Evolutionary conservation across 441 rosid species (phyloP).

Genomic region (Erodium moschatum): DNA sequence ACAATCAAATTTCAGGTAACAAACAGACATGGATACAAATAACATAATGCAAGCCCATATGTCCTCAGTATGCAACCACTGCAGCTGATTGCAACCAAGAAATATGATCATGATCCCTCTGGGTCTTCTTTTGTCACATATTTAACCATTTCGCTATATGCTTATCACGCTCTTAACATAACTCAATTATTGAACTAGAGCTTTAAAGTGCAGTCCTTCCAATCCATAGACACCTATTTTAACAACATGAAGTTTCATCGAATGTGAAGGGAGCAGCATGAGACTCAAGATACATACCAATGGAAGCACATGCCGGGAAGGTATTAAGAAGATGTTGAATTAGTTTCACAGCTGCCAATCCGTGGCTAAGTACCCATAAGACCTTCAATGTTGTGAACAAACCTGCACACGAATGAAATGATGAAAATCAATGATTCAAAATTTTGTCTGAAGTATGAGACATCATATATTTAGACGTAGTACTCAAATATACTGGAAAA

Average conservation of each 20-base stretch:
- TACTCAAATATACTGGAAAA: neutral
- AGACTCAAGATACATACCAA: constrained; percentile 38
- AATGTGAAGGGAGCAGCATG: neutral
- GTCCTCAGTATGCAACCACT: neutral
- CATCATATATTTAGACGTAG: neutral
- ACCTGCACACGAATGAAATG: constrained; percentile 37
- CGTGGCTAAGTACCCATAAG: constrained; percentile 70
- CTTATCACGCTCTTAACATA: neutral
- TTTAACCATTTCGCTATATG: neutral
- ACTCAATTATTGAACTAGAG: neutral
- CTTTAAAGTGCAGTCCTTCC: no score
- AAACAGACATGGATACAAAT: neutral
- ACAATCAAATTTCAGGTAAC: neutral
- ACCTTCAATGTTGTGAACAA: constrained; percentile 41
- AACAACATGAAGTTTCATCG: neutral
- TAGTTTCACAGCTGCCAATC: constrained; percentile 55
- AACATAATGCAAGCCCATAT: neutral
- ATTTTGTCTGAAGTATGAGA: constrained; percentile 2
- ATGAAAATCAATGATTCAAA: constrained; percentile 13
- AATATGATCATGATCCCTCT: neutral
- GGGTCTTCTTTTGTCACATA: neutral
- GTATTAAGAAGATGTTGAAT: constrained; percentile 60
- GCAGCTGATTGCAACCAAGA: neutral
- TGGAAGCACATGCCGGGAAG: constrained; percentile 78
- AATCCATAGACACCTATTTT: neutral